Percentiles rank a stretch among this genome's conserved stretches.
Conservation (phyloP, 495 filamentous ascomycete genomes). For the Melanomma pulvis-pyrius region DNA sequence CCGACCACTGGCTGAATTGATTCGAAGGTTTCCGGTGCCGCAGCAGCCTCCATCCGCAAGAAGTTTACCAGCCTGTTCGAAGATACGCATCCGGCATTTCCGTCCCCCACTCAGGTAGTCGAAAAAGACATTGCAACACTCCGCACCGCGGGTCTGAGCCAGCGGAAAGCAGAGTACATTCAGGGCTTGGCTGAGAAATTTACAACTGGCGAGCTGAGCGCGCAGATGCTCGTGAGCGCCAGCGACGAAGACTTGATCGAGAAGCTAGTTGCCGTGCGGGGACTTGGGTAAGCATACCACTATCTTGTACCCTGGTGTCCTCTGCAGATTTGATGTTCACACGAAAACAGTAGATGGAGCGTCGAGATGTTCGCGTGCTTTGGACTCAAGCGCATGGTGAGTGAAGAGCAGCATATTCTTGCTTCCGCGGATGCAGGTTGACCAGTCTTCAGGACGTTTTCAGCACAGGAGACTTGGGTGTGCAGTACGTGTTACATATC, state of each 20-base stretch:
- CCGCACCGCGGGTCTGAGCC: constrained; percentile 78
- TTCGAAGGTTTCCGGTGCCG: constrained; percentile 75
- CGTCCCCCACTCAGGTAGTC: constrained; percentile 72
- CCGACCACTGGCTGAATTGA: not conserved
- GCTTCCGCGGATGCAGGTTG: not conserved
- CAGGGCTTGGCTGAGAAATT: constrained; percentile 84
- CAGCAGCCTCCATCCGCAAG: constrained; percentile 81
- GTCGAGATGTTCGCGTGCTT: constrained; percentile 61
- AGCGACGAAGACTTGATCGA: constrained; percentile 84
- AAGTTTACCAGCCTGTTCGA: constrained; percentile 67
- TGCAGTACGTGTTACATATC: constrained; percentile 64
- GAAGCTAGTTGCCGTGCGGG: constrained; percentile 80
- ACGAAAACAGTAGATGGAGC: constrained; percentile 63
- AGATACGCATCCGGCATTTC: constrained; percentile 57
- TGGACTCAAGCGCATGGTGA: constrained; percentile 65
- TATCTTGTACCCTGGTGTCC: not conserved
- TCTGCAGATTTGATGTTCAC: not conserved
- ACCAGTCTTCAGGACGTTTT: constrained; percentile 72
- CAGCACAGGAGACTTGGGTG: constrained; percentile 86
- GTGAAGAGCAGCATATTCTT: not conserved
- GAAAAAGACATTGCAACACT: constrained; percentile 54
- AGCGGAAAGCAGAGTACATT: constrained; percentile 94
- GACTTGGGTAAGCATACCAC: constrained; percentile 59
- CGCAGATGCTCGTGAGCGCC: constrained; percentile 71
- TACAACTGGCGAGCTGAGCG: constrained; percentile 68